phyloP scores from a whole-genome alignment of 257 asterid genomes.

The Agastache rugosa region DNA sequence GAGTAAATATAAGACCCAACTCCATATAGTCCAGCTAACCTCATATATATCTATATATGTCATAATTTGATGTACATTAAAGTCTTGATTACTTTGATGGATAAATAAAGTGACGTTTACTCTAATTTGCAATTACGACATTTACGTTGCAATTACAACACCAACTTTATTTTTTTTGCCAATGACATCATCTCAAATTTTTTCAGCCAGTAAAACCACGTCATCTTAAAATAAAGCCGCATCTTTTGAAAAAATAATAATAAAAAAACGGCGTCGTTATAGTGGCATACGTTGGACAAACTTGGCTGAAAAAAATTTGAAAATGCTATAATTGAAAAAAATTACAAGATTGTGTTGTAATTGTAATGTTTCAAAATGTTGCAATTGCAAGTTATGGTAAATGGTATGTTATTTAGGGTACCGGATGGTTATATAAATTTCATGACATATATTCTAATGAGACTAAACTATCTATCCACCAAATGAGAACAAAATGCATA shows the following conservation, averaged over 20 bases:
- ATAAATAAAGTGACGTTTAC: background rate
- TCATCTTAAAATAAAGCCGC: too few relatives aligned
- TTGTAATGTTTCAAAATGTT: too few relatives aligned
- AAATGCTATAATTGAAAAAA: too few relatives aligned
- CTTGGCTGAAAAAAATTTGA: too few relatives aligned
- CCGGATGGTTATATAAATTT: too few relatives aligned
- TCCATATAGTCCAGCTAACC: constrained; percentile 10
- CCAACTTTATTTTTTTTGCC: background rate
- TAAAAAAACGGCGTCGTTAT: too few relatives aligned
- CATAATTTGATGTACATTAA: background rate
- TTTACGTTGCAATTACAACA: background rate
- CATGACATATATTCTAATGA: background rate
- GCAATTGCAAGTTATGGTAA: too few relatives aligned
- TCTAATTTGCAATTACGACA: background rate
- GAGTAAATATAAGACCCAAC: constrained; percentile 13
- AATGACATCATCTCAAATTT: background rate
- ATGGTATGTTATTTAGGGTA: too few relatives aligned
- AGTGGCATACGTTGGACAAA: too few relatives aligned
- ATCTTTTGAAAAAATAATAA: too few relatives aligned
- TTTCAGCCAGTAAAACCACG: too few relatives aligned
- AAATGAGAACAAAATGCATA: background rate
- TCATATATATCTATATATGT: background rate
- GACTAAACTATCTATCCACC: background rate
- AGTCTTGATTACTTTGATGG: background rate
- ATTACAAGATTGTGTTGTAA: too few relatives aligned